Conservation (phyloP, 345 rosid genomes). For the Salix viminalis region DNA sequence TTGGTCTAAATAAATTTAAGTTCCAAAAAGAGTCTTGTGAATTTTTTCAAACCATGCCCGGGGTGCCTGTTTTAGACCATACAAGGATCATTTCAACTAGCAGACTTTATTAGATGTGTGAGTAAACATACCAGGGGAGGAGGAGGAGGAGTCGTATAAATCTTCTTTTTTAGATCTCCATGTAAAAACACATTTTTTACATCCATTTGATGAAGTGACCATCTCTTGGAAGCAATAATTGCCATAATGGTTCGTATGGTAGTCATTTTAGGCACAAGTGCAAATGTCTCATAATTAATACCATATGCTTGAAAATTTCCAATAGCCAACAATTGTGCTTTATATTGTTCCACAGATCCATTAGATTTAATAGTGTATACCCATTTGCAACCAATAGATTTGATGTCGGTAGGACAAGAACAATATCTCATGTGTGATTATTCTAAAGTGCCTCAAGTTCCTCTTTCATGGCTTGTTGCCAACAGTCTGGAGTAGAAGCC, state of each 20-base stretch:
- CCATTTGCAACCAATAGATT: background rate
- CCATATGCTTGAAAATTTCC: background rate
- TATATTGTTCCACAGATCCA: background rate
- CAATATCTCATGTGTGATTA: no score
- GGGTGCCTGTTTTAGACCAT: background rate
- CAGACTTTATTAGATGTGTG: no score
- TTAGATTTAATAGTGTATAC: background rate
- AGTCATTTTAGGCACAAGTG: background rate
- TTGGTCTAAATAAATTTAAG: background rate
- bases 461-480: no score
- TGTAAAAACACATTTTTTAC: background rate
- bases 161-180: background rate
- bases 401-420: background rate
- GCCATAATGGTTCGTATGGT: background rate
- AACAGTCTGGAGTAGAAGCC: no score
- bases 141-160: background rate
- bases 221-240: background rate
- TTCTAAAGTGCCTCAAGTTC: no score
- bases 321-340: background rate
- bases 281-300: background rate
- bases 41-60: background rate
- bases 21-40: background rate
- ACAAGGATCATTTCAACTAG: background rate
- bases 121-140: background rate
- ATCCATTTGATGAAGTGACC: background rate